Base-by-base conservation (phyloP, 352 stramenopile genomes). In the Phytopythium oedochilum region DNA sequence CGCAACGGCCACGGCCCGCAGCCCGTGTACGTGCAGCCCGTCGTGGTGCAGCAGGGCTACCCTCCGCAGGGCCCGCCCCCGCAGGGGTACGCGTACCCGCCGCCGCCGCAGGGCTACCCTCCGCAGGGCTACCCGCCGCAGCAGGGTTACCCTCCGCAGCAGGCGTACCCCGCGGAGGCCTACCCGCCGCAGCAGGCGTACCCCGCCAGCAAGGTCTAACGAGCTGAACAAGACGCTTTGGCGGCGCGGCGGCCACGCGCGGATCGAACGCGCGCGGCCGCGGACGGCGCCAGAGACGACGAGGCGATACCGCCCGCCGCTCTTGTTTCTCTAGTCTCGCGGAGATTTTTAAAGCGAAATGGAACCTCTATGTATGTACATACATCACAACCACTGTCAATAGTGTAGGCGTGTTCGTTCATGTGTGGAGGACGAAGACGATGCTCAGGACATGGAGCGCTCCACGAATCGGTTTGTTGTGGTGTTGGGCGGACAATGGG, bases 11-110 rank as follows among this genome's bases (percentile, higher is more conserved):
- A 75, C 57, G 45, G 53, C 29, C 54, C 54, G 20, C 64, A 83
- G 48, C 65, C 78, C 28, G 73, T 83, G 59, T 89, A 89, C 68
- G 83, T 92, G 40, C 83, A 92, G 66, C 79, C 79, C 25, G 82
- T 89, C 11, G 69, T 78, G 12, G 79, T 91, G 43, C 57, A 68
- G 49, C 71, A 70, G n/a, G 57, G 63, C 17, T 71, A 81, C 51
- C 60, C 60, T 5, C 58, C 52, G 1, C 71, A 80, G 26, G 53
- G 57, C 20, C 56, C 55, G 15, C 66, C 62, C 22, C 66, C 62
- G n/a, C 61, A 73, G 23, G 59, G 59, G n/a, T 59, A 66, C 46
- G 61, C 60, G 10, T 70, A 74, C 59, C 71, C 45, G 36, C 55
- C 64, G 6, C 63, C 61, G 5, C 65, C 59, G 12, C 55, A 55